Base-by-base conservation (phyloP, 768 basidiomycete genomes). In the Floccularia luteovirens region DNA sequence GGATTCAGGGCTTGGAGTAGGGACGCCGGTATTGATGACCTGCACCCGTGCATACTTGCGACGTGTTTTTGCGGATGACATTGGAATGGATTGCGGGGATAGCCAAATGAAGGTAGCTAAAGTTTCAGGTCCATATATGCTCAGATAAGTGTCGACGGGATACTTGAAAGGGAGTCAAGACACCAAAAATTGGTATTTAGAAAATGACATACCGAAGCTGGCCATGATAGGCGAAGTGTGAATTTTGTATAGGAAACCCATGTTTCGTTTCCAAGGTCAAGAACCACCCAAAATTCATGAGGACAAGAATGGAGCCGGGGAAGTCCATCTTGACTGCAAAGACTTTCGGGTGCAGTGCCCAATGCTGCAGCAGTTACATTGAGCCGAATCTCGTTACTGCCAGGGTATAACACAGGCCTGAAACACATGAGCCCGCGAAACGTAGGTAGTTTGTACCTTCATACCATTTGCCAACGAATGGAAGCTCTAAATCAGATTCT, bases 41-140 rank as follows among this genome's bases (percentile, higher is more conserved):
- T 74, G 74, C 27, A 85, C 64, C 11, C 77, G 74, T 5, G 79
- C 83, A 46, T 75, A 80, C 48, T 67, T 67, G 5, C 56, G 48
- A 31, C 74, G 70, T 17, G 67, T 69, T 24, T 44, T 25, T 20
- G 33, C 16, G 24, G 41, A 23, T 19, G 43, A 28, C 17, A 35
- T 38, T 6, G 45, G 24, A 35, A 31, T 6, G 41, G 27, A n/a
- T 16, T 23, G 41, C 14, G 25, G 37, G 21, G 42, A 48, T 30
- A 19, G 36, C 19, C n/a, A n/a, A n/a, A n/a, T n/a, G n/a, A 48
- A 46, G 33, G 45, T 8, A 35, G 48, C 34, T 34, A 62, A 38
- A 20, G 57, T 48, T 8, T 54, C 43, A 1, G 71, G 62, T 28
- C 68, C 48, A 41, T 49, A 51, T 16, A 60, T 53, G 35, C 43